Evolutionary conservation across 352 stramenopile species (phyloP).

Genomic region (Thraustochytrium sp.): DNA sequence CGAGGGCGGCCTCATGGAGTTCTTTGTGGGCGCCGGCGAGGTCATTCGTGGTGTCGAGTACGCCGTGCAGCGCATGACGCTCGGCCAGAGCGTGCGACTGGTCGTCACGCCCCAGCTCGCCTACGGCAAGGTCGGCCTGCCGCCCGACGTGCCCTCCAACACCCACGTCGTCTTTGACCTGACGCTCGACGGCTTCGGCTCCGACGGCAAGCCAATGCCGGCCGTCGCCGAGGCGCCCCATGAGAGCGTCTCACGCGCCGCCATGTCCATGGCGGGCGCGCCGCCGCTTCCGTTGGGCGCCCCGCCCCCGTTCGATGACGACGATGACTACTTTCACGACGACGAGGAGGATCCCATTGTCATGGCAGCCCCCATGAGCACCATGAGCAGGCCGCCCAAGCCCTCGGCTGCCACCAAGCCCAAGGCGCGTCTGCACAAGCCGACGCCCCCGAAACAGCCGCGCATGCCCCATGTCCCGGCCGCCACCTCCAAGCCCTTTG

Average conservation of each 20-base stretch:
- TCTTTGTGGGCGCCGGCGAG: conserved; percentile 31
- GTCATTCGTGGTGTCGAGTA: conserved; percentile 41
- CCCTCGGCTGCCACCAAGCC: background rate
- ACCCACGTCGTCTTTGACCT: conserved; percentile 47
- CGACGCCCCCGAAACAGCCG: background rate
- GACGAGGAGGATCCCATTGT: background rate
- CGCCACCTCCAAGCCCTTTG: background rate
- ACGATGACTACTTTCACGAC: background rate
- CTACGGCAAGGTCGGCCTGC: conserved; percentile 44
- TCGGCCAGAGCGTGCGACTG: conserved; percentile 3
- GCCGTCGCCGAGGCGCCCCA: too few relatives aligned
- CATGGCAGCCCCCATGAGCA: background rate
- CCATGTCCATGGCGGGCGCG: too few relatives aligned
- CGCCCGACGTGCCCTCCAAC: conserved; percentile 28
- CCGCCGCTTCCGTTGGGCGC: too few relatives aligned
- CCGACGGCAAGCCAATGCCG: background rate
- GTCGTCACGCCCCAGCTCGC: conserved; percentile 41
- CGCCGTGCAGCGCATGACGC: conserved; percentile 30
- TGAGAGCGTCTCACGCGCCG: too few relatives aligned
- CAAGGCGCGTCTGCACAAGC: background rate
- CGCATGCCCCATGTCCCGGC: background rate
- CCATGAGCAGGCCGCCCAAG: background rate
- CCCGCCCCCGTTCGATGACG: too few relatives aligned
- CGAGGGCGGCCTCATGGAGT: conserved; percentile 17
- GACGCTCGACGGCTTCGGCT: conserved; percentile 37